Conservation (phyloP, 2,329 filamentous ascomycete species). For the Fusarium tricinctum region DNA sequence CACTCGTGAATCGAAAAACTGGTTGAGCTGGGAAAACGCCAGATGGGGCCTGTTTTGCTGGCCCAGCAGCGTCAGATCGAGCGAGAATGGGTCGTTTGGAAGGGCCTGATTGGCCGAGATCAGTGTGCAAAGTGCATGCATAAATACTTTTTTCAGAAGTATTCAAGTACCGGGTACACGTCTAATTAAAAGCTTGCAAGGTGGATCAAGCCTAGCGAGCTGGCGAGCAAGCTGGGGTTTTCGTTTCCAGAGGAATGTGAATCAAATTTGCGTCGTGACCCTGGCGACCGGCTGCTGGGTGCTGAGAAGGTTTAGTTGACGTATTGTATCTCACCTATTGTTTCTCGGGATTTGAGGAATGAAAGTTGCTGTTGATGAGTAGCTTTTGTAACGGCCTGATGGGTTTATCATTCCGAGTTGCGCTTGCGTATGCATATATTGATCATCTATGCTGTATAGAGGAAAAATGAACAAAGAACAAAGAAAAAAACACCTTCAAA, state of each 20-base stretch:
- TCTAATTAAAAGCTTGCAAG: conserved; percentile 40
- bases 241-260: conserved; percentile 50
- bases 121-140: conserved; percentile 48
- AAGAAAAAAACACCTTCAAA: not conserved
- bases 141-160: conserved; percentile 40
- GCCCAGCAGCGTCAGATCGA: conserved; percentile 38
- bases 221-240: conserved; percentile 29
- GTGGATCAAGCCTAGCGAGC: conserved; percentile 35
- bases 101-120: conserved; percentile 16
- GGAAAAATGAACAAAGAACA: not conserved
- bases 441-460: not conserved
- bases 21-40: conserved; percentile 19
- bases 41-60: conserved; percentile 22
- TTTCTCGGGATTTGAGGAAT: conserved; percentile 8
- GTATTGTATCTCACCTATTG: conserved; percentile 8
- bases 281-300: conserved; percentile 35
- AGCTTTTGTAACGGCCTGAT: not conserved
- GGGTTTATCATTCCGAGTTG: not conserved
- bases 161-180: conserved; percentile 22
- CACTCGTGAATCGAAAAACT: conserved; percentile 9
- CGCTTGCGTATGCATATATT: not conserved
- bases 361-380: not conserved
- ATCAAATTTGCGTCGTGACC: conserved; percentile 43
- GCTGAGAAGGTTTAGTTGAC: conserved; percentile 14
- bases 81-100: conserved; percentile 14